Evolutionary conservation across 139 green algal species (phyloP), one percentile per base, ranked within the genome.

Genomic region (Chlamydomonas incerta): DNA sequence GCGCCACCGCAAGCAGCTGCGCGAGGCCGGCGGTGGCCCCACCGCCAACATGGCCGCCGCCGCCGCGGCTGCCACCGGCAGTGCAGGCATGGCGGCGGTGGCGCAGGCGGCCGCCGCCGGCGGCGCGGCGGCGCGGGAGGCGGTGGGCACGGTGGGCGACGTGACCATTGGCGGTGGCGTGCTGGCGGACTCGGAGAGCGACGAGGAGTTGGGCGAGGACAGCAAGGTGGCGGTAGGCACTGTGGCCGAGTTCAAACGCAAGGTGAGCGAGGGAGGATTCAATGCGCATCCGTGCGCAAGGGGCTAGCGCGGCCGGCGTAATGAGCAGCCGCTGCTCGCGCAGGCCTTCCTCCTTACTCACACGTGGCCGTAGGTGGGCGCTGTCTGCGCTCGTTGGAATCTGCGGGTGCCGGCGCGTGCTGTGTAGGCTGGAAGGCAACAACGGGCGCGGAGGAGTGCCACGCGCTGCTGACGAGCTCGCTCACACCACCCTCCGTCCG

Each of bases 121-220:
- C 62, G 31, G 58, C 24, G 24, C 15, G 14, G 35, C 20, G 6
- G 26, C 65, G 2, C 47, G 47, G 33, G 75, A 82, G 75, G 35
- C 60, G 9, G 58, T 72, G 15, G 75, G 75, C 37, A 82, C 75
- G 13, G 20, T 82, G 0, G 33, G 37, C 8, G 60, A 72, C 29
- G 37, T 82, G 31, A 82, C 75, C 14, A 72, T 82, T 35, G 75
- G 75, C 13, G 75, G 76, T 29, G 76, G 76, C 5, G 60, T 65
- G 37, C 41, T 65, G 63, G 76, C 47, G 31, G n/a, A 11, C 26
- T 62, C 6, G 6, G 37, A 65, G 1, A 47, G n/a, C 0, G 76
- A 83, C 31, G 76, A 83, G 24, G 76, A 83, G 63, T n/a, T 29
- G 41, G 76, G 76, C 23, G 76, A 83, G 76, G 63, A 65, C 41